Evolutionary conservation across 2,329 filamentous ascomycete genomes (phyloP).

Genomic region (Periconia sp.): DNA sequence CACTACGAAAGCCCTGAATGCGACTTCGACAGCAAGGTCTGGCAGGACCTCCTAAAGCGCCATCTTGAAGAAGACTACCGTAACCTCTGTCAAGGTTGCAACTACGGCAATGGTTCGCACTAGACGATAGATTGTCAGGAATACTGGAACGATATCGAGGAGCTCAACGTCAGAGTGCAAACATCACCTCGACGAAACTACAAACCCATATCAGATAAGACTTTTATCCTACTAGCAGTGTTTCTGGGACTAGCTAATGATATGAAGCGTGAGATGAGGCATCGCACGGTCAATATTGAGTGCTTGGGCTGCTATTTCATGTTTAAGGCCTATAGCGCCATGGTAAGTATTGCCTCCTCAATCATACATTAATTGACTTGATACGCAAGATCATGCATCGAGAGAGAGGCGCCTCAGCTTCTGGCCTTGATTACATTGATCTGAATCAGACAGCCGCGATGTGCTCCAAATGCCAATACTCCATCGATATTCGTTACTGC

Average conservation of each 20-base stretch:
- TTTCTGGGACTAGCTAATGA: not conserved
- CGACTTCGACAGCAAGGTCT: constrained; percentile 9
- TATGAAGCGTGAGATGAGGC: constrained; percentile 8
- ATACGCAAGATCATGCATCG: constrained; percentile 17
- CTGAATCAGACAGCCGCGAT: constrained; percentile 20
- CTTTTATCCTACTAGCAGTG: not conserved
- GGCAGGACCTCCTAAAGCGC: constrained; percentile 12
- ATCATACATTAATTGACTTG: constrained; percentile 3
- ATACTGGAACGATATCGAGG: constrained; percentile 10
- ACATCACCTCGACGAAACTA: constrained; percentile 5
- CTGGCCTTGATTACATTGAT: constrained; percentile 3
- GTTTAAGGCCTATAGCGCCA: constrained; percentile 22
- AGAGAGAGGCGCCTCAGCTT: constrained; percentile 14
- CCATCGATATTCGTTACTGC: constrained; percentile 15
- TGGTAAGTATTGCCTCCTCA: constrained; percentile 9
- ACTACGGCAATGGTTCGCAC: constrained; percentile 3
- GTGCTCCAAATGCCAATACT: constrained; percentile 17
- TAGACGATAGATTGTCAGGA: not conserved
- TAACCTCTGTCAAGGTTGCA: constrained; percentile 12
- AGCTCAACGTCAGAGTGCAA: constrained; percentile 10
- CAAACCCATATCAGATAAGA: constrained; percentile 11
- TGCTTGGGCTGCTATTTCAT: constrained; percentile 15
- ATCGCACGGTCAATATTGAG: constrained; percentile 7
- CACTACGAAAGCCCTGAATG: constrained; percentile 12
- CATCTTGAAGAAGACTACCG: constrained; percentile 6